Evolutionary conservation across 2,329 filamentous ascomycete genomes (phyloP), one percentile per base, ranked within the genome.

Genomic region (Botrytis tulipae): DNA sequence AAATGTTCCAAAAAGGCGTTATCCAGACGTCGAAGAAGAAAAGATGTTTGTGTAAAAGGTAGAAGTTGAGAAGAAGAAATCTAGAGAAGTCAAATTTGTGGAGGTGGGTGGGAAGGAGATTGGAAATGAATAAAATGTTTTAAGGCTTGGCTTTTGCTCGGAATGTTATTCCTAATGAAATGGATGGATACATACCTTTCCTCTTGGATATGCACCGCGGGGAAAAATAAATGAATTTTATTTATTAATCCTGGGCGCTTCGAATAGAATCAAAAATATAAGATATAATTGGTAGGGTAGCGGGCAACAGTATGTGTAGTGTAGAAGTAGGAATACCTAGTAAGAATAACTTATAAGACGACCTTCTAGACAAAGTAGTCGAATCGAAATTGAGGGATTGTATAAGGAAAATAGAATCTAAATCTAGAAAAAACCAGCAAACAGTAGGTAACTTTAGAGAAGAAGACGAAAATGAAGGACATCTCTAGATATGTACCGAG

Each of bases 11-110:
- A 40, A 37, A 40, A 46, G 35, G 40, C 60, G 67, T 63, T 54
- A 37, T 63, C 54, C 57, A 61, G 67, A 70, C 72, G 72, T 63
- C 57, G 59, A 54, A 3, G 51, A 46, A 60, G 37, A 48, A 29
- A n/a, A 70, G 40, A 7, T 37, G n/a, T 67, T 22, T 42, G 37
- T 57, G 51, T 18, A 46, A 61, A 42, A 68, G 44, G 14, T 46
- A 46, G 37, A 25, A n/a, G 42, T 8, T 29, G n/a, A 54, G n/a
- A 46, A 37, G 29, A 61, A 37, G 57, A 40, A 46, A 32, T 63
- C 25, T 18, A 60, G 32, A 40, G 18, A 67, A 67, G 65, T 40
- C 44, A 51, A 67, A 40, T 54, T 54, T 37, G 46, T 51, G 65
- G 65, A 54, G 65, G 65, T 67, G 65, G 63, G 25, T 67, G 32